phyloP scores from a whole-genome alignment of 1,139 yeast genomes.

The Saccharomyces pastorianus region DNA sequence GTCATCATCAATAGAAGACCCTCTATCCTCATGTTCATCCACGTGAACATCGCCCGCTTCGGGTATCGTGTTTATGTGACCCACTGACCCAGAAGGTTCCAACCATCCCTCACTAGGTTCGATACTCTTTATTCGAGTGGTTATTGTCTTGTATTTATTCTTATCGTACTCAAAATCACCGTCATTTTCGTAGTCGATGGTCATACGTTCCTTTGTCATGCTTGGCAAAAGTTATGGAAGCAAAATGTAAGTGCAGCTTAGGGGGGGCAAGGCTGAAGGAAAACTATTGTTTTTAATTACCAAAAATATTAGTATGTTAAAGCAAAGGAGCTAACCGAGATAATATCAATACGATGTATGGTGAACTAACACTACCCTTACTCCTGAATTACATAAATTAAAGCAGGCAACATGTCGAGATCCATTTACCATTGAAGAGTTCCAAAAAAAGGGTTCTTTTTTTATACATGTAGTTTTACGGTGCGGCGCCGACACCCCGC shows the following conservation, averaged over 20 bases:
- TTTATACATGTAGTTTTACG: background rate
- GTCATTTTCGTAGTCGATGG: background rate
- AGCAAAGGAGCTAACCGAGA: background rate
- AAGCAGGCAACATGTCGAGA: background rate
- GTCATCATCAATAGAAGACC: slow-evolving; percentile 8
- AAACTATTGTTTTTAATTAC: background rate
- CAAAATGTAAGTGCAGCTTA: background rate
- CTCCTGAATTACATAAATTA: background rate
- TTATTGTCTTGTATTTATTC: background rate
- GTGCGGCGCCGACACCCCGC: background rate
- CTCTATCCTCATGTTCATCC: background rate
- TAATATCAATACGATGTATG: background rate
- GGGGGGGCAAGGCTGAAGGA: background rate
- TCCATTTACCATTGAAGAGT: background rate
- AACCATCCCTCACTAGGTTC: background rate
- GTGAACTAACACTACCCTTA: background rate
- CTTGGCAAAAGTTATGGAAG: background rate
- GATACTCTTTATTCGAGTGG: background rate
- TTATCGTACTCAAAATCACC: background rate
- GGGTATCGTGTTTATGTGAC: background rate
- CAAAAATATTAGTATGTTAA: background rate
- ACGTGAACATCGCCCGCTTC: background rate
- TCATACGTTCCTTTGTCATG: background rate
- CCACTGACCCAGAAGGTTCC: background rate
- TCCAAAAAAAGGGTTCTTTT: background rate